Evolutionary conservation across 139 green algal species (phyloP).

Genomic region (Chlamydomonas eustigma): DNA sequence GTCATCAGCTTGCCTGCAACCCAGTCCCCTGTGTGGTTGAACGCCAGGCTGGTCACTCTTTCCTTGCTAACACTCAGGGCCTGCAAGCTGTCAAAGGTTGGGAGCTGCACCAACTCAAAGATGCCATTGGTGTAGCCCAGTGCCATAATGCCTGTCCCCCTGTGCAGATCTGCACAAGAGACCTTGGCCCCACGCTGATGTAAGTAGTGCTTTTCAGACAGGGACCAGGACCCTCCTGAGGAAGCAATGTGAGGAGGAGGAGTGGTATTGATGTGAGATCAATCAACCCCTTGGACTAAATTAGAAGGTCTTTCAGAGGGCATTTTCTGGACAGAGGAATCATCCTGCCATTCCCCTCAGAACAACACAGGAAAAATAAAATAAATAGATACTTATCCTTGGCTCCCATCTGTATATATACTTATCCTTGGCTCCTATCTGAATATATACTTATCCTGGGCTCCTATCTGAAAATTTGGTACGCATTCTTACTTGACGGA

Average conservation of each 20-base stretch:
- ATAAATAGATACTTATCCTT: no score
- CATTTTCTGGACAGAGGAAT: no score
- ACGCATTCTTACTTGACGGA: neutral
- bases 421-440: no score
- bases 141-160: constrained; percentile 25
- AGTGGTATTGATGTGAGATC: no score
- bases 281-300: no score
- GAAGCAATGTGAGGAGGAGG: neutral
- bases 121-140: constrained; percentile 63
- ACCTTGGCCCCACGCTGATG: constrained; percentile 35
- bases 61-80: constrained; percentile 58
- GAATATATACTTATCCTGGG: no score
- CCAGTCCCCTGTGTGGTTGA: constrained; percentile 87
- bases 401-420: no score
- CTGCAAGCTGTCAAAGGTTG: constrained; percentile 68
- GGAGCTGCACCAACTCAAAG: constrained; percentile 90
- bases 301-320: no score
- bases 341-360: no score
- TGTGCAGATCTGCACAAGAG: constrained; percentile 16
- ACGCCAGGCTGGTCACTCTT: constrained; percentile 62
- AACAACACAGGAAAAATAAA: no score
- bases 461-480: neutral
- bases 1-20: constrained; percentile 45
- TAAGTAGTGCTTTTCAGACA: constrained; percentile 81
- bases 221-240: constrained; percentile 64